A percentile compares a stretch with the other conserved stretches of the same genome.
Evolutionary conservation across 106 monocot genomes (phyloP).

Genomic region (Amphibolis antarctica): DNA sequence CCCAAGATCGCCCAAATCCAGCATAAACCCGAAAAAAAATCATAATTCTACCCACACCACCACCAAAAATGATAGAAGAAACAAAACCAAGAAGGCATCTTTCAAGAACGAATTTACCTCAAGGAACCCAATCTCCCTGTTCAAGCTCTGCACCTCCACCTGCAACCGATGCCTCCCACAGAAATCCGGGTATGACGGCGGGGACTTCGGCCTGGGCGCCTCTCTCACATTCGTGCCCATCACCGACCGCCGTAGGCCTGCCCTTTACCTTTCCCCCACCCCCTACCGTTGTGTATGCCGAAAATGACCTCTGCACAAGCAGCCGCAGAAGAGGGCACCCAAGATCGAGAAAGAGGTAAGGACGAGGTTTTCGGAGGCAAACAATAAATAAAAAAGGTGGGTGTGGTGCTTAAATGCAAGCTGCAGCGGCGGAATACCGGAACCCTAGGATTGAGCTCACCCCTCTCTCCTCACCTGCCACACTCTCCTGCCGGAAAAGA

Average conservation of each 20-base stretch:
- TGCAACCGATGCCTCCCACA: slow-evolving; percentile 24
- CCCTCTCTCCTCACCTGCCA: background rate
- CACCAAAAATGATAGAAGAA: background rate
- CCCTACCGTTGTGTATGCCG: background rate
- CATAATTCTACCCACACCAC: background rate
- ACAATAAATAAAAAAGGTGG: no score
- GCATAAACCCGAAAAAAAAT: background rate
- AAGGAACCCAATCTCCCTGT: slow-evolving; percentile 30
- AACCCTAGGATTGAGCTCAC: background rate
- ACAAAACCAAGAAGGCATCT: background rate
- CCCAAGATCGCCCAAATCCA: no score
- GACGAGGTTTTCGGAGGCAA: no score
- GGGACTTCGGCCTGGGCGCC: slow-evolving; percentile 24
- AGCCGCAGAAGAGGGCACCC: no score
- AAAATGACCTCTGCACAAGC: background rate
- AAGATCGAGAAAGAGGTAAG: no score
- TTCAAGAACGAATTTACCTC: slow-evolving; percentile 13
- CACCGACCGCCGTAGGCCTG: background rate
- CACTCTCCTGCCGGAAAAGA: background rate
- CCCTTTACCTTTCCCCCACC: background rate
- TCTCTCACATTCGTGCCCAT: slow-evolving; percentile 8
- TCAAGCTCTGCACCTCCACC: slow-evolving; percentile 20
- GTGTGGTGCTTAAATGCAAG: no score
- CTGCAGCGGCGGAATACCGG: background rate
- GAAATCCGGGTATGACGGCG: slow-evolving; percentile 32